Conservation (phyloP, 1,139 yeast species). For the Sugiyamaella neomexicana region DNA sequence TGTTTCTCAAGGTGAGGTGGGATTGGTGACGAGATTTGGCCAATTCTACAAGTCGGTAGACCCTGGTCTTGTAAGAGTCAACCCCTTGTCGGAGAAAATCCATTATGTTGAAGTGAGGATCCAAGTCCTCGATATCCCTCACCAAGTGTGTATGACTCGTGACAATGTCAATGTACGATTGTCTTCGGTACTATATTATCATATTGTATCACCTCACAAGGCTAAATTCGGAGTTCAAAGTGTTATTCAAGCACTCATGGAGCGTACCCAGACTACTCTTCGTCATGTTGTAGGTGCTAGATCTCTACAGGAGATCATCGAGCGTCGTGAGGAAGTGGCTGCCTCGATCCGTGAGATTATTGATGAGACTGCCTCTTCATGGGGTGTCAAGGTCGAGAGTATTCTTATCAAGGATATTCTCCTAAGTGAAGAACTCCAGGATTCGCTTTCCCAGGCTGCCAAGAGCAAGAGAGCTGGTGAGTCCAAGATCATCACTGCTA, state of each 20-base stretch:
- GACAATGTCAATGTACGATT: slow-evolving; percentile 65
- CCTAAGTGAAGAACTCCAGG: slow-evolving; percentile 58
- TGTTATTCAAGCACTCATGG: slow-evolving; percentile 60
- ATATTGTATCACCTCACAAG: slow-evolving; percentile 67
- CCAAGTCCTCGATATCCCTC: slow-evolving; percentile 65
- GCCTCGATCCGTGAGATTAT: slow-evolving; percentile 63
- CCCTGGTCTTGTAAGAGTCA: slow-evolving; percentile 67
- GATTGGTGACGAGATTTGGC: slow-evolving; percentile 68
- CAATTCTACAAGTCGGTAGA: slow-evolving; percentile 66
- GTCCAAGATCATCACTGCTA: slow-evolving; percentile 72
- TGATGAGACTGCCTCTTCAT: slow-evolving; percentile 60
- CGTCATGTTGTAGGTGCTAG: slow-evolving; percentile 73
- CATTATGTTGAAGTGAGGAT: slow-evolving; percentile 56
- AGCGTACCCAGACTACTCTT: slow-evolving; percentile 72
- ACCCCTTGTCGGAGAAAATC: slow-evolving; percentile 62
- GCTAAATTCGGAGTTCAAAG: slow-evolving; percentile 60
- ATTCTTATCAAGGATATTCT: slow-evolving; percentile 68
- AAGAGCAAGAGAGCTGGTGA: slow-evolving; percentile 78
- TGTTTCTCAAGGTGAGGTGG: slow-evolving; percentile 70
- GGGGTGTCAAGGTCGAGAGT: slow-evolving; percentile 75
- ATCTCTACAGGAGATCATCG: slow-evolving; percentile 69
- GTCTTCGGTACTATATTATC: slow-evolving; percentile 68
- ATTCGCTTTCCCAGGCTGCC: slow-evolving; percentile 70
- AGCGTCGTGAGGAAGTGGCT: slow-evolving; percentile 73
- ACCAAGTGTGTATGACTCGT: slow-evolving; percentile 66